These are phyloP conservation scores for Ascochyta clinopodiicola DNA, from an alignment of 2,329 filamentous ascomycete species.

Conservation along the genomic window DNA sequence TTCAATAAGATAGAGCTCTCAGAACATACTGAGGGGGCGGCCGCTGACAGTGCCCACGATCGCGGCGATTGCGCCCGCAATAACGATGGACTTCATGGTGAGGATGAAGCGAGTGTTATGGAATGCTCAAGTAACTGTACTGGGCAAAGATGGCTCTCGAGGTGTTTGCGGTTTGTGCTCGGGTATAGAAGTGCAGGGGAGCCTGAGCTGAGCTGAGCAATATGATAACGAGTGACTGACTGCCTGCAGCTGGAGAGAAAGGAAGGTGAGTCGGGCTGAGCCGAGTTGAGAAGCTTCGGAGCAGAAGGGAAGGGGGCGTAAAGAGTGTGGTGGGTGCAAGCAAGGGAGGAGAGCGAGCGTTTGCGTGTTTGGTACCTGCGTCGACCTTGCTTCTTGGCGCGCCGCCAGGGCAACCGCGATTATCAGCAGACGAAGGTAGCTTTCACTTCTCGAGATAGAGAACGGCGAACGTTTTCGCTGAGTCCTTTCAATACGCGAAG, in stretches of 20 bases:
- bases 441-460: background rate
- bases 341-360: slow-evolving; percentile 19
- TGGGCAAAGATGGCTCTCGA: slow-evolving; percentile 25
- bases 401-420: slow-evolving; percentile 21
- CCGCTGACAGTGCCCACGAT: slow-evolving; percentile 54
- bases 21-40: slow-evolving; percentile 49
- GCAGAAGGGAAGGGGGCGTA: slow-evolving; percentile 21
- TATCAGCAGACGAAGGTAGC: slow-evolving; percentile 15
- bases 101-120: slow-evolving; percentile 39
- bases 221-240: slow-evolving; percentile 31
- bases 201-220: slow-evolving; percentile 9
- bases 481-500: background rate
- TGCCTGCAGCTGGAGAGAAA: slow-evolving; percentile 31
- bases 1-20: background rate
- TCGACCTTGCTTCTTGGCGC: slow-evolving; percentile 22
- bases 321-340: slow-evolving; percentile 29
- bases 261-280: slow-evolving; percentile 27
- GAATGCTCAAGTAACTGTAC: slow-evolving; percentile 33
- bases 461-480: background rate
- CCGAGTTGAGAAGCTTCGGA: slow-evolving; percentile 24
- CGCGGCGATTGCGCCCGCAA: slow-evolving; percentile 45
- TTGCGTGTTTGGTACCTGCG: slow-evolving; percentile 21
- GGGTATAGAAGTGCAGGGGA: slow-evolving; percentile 9
- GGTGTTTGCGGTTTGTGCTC: slow-evolving; percentile 12
- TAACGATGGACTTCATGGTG: slow-evolving; percentile 54